These are phyloP conservation scores for Syncephalastrum racemosum DNA, from an alignment of 371 early-diverging fungal genomes.

Conservation along the genomic window DNA sequence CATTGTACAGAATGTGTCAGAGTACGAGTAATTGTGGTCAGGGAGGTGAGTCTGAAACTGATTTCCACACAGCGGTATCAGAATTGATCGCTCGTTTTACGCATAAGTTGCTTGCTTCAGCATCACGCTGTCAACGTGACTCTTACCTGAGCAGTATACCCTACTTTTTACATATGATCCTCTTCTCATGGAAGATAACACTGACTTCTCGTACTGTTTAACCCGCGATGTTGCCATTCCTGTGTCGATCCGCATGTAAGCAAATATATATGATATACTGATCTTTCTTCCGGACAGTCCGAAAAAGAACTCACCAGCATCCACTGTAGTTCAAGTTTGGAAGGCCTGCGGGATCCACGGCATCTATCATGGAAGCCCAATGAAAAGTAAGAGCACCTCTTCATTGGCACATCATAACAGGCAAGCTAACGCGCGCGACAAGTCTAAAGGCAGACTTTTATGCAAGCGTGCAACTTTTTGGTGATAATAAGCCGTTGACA, in stretches of 20 bases:
- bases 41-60: too few species aligned
- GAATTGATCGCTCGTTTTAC: too few species aligned
- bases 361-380: conserved; percentile 17
- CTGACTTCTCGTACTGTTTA: conserved; percentile 74
- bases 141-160: too few species aligned
- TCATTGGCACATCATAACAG: not conserved
- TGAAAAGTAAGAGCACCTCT: conserved; percentile 1
- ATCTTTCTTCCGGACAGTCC: not conserved
- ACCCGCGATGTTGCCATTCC: conserved; percentile 66
- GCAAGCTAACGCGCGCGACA: not conserved
- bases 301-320: too few species aligned
- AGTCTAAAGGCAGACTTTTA: conserved; percentile 63
- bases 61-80: too few species aligned
- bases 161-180: too few species aligned
- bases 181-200: conserved; percentile 2
- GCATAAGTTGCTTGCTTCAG: too few species aligned
- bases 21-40: too few species aligned
- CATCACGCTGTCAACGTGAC: too few species aligned
- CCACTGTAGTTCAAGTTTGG: conserved; percentile 36
- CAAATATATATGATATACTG: not conserved
- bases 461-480: conserved; percentile 73
- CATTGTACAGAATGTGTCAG: too few species aligned
- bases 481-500: conserved; percentile 77
- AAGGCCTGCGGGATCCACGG: conserved; percentile 30
- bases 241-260: conserved; percentile 70